These are phyloP conservation scores for Urostyla sp. DNA, from an alignment of 73 alveolate species.

Conservation along the genomic window DNA sequence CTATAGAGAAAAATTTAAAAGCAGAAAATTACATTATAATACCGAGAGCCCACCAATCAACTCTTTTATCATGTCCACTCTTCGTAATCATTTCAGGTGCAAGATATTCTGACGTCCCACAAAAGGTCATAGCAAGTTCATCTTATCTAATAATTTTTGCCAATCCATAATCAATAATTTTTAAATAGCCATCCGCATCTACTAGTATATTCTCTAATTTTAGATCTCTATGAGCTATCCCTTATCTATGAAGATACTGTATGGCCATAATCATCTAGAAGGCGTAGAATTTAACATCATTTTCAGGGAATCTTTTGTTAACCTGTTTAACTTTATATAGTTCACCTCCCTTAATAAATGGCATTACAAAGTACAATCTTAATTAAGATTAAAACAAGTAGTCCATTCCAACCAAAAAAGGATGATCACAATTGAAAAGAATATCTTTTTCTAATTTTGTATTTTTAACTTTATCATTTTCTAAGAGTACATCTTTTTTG, in stretches of 20 bases:
- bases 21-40: no score
- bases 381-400: conserved; percentile 68
- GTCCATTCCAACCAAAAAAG: conserved; percentile 60
- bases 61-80: conserved; percentile 75
- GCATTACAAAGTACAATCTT: conserved; percentile 67
- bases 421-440: conserved; percentile 58
- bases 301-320: conserved; percentile 53
- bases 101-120: conserved; percentile 89
- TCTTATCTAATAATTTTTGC: conserved; percentile 79
- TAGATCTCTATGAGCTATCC: conserved; percentile 83
- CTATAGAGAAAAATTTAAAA: no score
- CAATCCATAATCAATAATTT: conserved; percentile 84
- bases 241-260: conserved; percentile 80
- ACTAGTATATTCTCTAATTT: conserved; percentile 90
- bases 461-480: conserved; percentile 82
- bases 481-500: conserved; percentile 87
- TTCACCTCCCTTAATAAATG: conserved; percentile 75
- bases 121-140: conserved; percentile 63
- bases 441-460: conserved; percentile 65
- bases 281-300: conserved; percentile 41
- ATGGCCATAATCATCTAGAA: conserved; percentile 67
- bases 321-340: conserved; percentile 38
- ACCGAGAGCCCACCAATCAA: conserved; percentile 93
- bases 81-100: conserved; percentile 90
- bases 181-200: conserved; percentile 80